phyloP scores from a whole-genome alignment of 768 basidiomycete species.

The Lactifluus piperatus region DNA sequence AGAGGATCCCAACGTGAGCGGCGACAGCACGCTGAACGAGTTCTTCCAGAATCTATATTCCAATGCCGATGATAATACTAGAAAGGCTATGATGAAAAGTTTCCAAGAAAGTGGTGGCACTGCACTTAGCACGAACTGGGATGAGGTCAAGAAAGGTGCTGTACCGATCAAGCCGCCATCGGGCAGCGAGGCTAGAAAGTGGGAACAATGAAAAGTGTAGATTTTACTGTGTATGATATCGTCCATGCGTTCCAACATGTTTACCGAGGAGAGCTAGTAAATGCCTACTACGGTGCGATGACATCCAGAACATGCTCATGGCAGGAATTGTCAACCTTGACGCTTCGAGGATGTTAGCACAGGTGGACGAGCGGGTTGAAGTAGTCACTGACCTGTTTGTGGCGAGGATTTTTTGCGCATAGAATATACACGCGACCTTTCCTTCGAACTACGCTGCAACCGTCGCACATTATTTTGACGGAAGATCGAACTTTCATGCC shows the following conservation, averaged over 20 bases:
- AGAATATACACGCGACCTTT: conserved; percentile 90
- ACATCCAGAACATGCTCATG: background rate
- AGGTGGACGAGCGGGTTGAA: conserved; percentile 2
- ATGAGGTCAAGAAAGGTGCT: conserved; percentile 61
- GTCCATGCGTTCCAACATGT: background rate
- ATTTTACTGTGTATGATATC: conserved; percentile 3
- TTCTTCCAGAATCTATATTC: conserved; percentile 91
- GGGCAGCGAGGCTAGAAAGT: conserved; percentile 80
- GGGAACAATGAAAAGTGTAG: conserved; percentile 31
- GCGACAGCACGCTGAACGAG: conserved; percentile 75
- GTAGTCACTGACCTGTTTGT: conserved; percentile 71
- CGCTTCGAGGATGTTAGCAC: conserved; percentile 36
- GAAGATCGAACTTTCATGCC: conserved; percentile 97
- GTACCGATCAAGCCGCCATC: conserved; percentile 78
- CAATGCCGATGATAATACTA: conserved; percentile 87
- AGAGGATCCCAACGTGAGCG: conserved; percentile 85
- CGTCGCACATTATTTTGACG: conserved; percentile 91
- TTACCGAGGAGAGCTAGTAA: background rate
- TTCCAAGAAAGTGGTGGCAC: conserved; percentile 94
- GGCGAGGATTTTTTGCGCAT: conserved; percentile 91
- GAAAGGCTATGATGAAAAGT: conserved; percentile 96
- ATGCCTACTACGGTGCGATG: background rate
- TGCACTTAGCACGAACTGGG: conserved; percentile 93
- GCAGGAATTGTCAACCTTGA: conserved; percentile 40
- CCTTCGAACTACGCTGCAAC: conserved; percentile 79